These are phyloP conservation scores for Aureobasidium uvarum DNA, from an alignment of 2,329 filamentous ascomycete genomes.

Conservation along the genomic window DNA sequence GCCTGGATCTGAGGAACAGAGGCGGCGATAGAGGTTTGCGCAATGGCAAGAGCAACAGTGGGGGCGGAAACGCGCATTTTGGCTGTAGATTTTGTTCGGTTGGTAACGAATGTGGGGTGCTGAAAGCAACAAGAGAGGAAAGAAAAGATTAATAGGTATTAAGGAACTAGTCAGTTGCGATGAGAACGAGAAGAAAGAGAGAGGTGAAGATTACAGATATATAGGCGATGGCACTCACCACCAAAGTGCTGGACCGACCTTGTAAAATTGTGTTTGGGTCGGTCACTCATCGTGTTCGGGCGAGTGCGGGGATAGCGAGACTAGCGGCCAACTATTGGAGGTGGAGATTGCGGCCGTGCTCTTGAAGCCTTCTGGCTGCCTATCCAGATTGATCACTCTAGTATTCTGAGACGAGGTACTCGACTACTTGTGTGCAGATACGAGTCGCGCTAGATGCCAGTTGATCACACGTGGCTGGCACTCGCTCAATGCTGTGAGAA, in stretches of 20 bases:
- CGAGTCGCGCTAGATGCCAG: not conserved
- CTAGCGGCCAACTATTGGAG: conserved; percentile 17
- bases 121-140: not conserved
- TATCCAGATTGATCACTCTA: not conserved
- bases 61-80: conserved; percentile 17
- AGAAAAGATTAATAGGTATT: conserved; percentile 10
- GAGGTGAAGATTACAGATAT: not conserved
- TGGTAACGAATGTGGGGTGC: conserved; percentile 20
- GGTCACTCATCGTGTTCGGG: not conserved
- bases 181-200: not conserved
- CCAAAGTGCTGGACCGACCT: not conserved
- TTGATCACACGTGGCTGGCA: not conserved
- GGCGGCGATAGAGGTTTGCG: conserved; percentile 5
- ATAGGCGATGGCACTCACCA: not conserved
- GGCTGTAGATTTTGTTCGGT: not conserved
- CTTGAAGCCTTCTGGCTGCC: not conserved
- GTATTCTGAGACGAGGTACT: conserved; percentile 10
- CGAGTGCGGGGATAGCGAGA: conserved; percentile 4
- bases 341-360: conserved; percentile 13
- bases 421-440: not conserved
- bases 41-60: conserved; percentile 11
- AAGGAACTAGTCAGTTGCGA: not conserved
- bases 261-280: conserved; percentile 19
- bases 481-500: not conserved
- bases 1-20: conserved; percentile 5